These are phyloP conservation scores for Anisogramma anomala DNA, from an alignment of 2,329 filamentous ascomycete species.

Conservation along the genomic window DNA sequence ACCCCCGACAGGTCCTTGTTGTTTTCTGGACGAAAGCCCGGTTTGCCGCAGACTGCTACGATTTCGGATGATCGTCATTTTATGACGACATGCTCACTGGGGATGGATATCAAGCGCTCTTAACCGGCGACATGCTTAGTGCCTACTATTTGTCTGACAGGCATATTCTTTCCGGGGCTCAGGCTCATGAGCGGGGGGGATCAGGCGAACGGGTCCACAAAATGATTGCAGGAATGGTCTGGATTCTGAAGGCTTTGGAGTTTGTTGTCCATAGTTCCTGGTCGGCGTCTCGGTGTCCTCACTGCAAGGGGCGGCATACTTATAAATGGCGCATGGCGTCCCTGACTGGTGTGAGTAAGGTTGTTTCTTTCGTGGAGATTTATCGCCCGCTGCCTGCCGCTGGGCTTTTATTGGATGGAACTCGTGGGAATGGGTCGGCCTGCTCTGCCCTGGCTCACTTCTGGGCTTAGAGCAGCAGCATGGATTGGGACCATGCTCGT, in stretches of 20 bases:
- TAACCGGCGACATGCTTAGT: conserved; percentile 1
- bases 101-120: too few species aligned
- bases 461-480: not conserved
- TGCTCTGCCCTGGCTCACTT: not conserved
- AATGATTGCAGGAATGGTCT: conserved; percentile 8
- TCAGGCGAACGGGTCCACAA: conserved; percentile 10
- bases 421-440: not conserved
- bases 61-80: not conserved
- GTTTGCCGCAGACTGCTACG: not conserved
- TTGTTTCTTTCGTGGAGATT: conserved; percentile 10
- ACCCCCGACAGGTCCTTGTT: not conserved
- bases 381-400: conserved; percentile 4
- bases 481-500: not conserved
- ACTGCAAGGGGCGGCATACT: conserved; percentile 9
- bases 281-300: conserved; percentile 8
- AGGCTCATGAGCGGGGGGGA: conserved; percentile 7
- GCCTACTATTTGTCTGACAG: conserved; percentile 4
- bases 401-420: not conserved
- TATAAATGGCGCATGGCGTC: conserved; percentile 13
- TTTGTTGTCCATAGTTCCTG: not conserved
- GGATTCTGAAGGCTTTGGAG: conserved; percentile 8
- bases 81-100: too few species aligned
- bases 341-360: conserved; percentile 1
- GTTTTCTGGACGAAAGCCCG: not conserved
- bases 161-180: conserved; percentile 7